Conservation (phyloP, 139 green algal genomes). For the Spirogloea muscicola region DNA sequence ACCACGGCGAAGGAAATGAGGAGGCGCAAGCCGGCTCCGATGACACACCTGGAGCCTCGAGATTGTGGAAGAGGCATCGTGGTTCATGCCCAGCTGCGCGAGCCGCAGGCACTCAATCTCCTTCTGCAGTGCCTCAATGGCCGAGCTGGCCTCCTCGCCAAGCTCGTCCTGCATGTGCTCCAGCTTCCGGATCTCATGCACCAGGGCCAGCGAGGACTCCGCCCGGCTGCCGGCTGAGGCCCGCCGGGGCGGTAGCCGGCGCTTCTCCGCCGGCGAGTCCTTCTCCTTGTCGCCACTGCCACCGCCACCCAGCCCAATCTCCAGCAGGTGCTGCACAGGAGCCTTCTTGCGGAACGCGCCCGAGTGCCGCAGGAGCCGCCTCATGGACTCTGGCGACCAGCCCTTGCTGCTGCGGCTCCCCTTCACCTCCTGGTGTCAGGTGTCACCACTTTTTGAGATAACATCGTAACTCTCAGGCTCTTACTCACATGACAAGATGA, state of each 20-base stretch:
- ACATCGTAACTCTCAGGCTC: too few species aligned
- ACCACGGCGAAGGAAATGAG: too few species aligned
- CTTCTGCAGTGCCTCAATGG: slow-evolving; percentile 36
- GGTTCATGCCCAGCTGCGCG: slow-evolving; percentile 31
- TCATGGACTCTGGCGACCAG: too few species aligned
- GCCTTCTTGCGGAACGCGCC: not conserved
- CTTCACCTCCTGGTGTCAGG: too few species aligned
- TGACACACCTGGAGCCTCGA: slow-evolving; percentile 13
- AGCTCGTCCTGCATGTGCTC: slow-evolving; percentile 41
- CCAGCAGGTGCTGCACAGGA: not conserved
- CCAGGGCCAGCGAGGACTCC: slow-evolving; percentile 16
- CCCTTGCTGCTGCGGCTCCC: too few species aligned
- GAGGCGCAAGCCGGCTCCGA: too few species aligned
- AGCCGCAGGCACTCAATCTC: slow-evolving; percentile 41
- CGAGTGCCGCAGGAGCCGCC: not conserved
- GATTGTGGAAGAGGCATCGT: not conserved
- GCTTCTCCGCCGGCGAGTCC: not conserved
- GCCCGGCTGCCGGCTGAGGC: not conserved
- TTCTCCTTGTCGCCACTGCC: not conserved
- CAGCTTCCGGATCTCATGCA: slow-evolving; percentile 40
- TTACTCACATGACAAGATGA: too few species aligned
- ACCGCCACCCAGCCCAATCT: slow-evolving; percentile 1
- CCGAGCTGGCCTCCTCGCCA: slow-evolving; percentile 23
- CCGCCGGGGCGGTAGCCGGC: not conserved
- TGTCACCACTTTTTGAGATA: too few species aligned